A percentile compares a stretch with the other conserved stretches of the same genome.
These are phyloP conservation scores for Isatis lusitanica DNA, from an alignment of 441 rosid species.

Conservation along the genomic window DNA sequence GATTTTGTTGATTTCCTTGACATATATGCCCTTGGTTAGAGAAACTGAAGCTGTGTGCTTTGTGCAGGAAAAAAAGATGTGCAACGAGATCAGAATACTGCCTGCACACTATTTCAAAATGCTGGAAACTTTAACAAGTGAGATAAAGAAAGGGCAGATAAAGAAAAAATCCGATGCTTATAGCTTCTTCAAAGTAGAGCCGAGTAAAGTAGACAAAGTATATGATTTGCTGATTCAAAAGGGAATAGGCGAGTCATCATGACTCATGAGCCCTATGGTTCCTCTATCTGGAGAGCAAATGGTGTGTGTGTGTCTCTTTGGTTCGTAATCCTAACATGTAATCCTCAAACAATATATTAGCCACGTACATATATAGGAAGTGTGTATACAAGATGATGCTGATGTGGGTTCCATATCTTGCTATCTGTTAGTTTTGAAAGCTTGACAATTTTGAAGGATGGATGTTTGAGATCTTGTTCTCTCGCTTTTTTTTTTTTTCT, in stretches of 20 bases:
- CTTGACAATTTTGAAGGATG: not conserved
- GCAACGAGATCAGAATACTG: slow-evolving; percentile 66
- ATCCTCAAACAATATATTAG: slow-evolving; percentile 10
- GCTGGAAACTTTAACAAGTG: slow-evolving; percentile 63
- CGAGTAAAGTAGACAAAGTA: slow-evolving; percentile 74
- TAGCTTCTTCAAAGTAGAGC: slow-evolving; percentile 71
- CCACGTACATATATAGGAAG: slow-evolving; percentile 20
- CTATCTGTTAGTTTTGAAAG: slow-evolving; percentile 8
- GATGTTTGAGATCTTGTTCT: not conserved
- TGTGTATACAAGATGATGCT: not conserved
- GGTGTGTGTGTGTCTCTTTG: not conserved
- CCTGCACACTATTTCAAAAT: slow-evolving; percentile 82
- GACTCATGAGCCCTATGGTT: slow-evolving; percentile 32
- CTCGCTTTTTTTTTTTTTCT: not conserved
- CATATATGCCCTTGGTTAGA: not conserved
- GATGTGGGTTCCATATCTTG: slow-evolving; percentile 4
- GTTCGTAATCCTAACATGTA: slow-evolving; percentile 22
- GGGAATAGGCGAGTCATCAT: slow-evolving; percentile 48
- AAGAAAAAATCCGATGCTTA: slow-evolving; percentile 78
- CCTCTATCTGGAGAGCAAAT: not conserved
- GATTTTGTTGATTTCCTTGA: not conserved
- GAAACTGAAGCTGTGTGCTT: slow-evolving; percentile 15
- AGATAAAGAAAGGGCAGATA: slow-evolving; percentile 62
- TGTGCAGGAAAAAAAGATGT: slow-evolving; percentile 71
- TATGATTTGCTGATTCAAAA: slow-evolving; percentile 78